A percentile compares a stretch with the other conserved stretches of the same genome.
These are phyloP conservation scores for Staphylotrichum longicolle DNA, from an alignment of 495 filamentous ascomycete genomes.

Conservation along the genomic window DNA sequence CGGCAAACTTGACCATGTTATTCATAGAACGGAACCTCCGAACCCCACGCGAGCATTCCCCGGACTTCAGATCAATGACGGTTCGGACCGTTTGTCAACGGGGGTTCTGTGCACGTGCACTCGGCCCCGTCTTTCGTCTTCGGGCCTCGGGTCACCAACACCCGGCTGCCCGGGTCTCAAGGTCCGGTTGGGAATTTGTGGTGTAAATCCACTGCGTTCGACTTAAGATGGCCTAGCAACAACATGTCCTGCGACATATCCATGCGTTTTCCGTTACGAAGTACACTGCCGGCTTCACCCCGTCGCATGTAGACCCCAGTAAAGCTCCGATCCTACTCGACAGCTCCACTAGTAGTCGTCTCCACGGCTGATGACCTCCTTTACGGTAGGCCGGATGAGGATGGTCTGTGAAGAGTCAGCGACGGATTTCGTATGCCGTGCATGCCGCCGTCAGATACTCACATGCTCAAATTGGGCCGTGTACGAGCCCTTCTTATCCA, in stretches of 20 bases:
- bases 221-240: too few relatives aligned
- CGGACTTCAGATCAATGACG: neutral
- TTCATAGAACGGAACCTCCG: neutral
- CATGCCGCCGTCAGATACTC: slow-evolving; percentile 37
- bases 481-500: slow-evolving; percentile 91
- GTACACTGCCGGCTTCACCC: too few relatives aligned
- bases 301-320: too few relatives aligned
- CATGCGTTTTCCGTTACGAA: too few relatives aligned
- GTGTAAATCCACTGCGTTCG: too few relatives aligned
- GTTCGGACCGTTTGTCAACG: neutral
- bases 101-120: neutral
- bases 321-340: too few relatives aligned
- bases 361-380: slow-evolving; percentile 90
- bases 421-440: neutral
- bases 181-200: too few relatives aligned
- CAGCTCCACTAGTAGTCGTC: slow-evolving; percentile 67
- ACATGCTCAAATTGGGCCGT: slow-evolving; percentile 96
- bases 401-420: slow-evolving; percentile 64
- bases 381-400: slow-evolving; percentile 78
- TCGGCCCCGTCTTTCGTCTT: too few relatives aligned
- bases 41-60: neutral
- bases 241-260: too few relatives aligned
- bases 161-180: too few relatives aligned
- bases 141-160: too few relatives aligned
- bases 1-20: neutral